A percentile compares a stretch with the other conserved stretches of the same genome.
Evolutionary conservation across 768 basidiomycete genomes (phyloP).

Genomic region (Pisolithus tinctorius): DNA sequence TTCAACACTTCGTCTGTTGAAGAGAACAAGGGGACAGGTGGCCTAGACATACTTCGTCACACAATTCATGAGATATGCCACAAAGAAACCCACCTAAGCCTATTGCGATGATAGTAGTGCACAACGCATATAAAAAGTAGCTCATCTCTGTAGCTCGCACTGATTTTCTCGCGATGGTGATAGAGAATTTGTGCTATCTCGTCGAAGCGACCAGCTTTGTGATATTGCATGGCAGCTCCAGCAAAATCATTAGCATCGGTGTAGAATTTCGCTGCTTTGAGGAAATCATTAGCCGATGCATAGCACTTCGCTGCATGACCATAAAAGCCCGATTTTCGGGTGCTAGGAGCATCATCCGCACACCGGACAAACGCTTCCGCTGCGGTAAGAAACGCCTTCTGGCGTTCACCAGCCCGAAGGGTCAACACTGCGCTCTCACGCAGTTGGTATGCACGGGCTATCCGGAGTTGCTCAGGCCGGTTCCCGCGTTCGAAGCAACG

Average conservation of each 20-base stretch:
- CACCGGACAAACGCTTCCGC: constrained; percentile 45
- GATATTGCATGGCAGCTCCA: constrained; percentile 39
- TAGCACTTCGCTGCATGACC: constrained; percentile 42
- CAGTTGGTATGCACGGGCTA: constrained; percentile 48
- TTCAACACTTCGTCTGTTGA: constrained; percentile 50
- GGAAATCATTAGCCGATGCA: constrained; percentile 31
- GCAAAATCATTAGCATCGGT: constrained; percentile 35
- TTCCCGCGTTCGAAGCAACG: constrained; percentile 46
- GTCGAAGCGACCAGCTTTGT: constrained; percentile 43
- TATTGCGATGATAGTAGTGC: neutral
- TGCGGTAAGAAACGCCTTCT: constrained; percentile 37
- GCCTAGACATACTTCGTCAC: constrained; percentile 25
- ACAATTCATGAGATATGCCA: neutral
- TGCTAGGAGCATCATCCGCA: constrained; percentile 25
- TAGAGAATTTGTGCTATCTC: constrained; percentile 38
- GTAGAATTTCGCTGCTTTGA: constrained; percentile 41
- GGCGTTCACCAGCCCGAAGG: constrained; percentile 20
- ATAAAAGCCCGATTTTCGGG: constrained; percentile 31
- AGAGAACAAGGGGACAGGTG: constrained; percentile 42
- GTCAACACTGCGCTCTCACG: constrained; percentile 41
- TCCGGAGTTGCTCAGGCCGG: constrained; percentile 33
- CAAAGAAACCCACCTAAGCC: neutral
- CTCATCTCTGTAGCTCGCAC: too few relatives aligned
- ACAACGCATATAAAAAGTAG: neutral
- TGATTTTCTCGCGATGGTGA: neutral